These are phyloP conservation scores for Ceratocystis harringtonii DNA, from an alignment of 2,329 filamentous ascomycete species.

Conservation along the genomic window DNA sequence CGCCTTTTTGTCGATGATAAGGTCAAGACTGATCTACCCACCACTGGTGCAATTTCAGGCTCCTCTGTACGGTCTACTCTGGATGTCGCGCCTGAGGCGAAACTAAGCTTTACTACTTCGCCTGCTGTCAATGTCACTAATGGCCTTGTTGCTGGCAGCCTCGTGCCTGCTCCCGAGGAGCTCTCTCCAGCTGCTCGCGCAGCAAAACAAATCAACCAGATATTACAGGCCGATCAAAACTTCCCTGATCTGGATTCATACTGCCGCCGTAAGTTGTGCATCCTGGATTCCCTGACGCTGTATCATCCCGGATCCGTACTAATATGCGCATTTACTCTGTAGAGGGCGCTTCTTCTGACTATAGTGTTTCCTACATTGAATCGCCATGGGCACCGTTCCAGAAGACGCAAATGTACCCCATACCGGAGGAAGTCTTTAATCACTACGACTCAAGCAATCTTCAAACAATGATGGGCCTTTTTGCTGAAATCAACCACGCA, in stretches of 20 bases:
- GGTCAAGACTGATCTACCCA: neutral
- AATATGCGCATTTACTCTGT: conserved; percentile 22
- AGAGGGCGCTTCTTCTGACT: conserved; percentile 87
- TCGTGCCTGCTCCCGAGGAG: conserved; percentile 24
- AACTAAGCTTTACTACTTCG: conserved; percentile 11
- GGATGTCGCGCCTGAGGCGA: conserved; percentile 17
- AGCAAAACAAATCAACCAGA: conserved; percentile 67
- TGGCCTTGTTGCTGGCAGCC: conserved; percentile 12
- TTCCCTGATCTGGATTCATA: conserved; percentile 86
- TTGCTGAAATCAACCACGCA: conserved; percentile 85
- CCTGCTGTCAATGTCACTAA: conserved; percentile 10
- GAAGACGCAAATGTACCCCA: conserved; percentile 69
- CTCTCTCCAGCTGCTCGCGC: conserved; percentile 63
- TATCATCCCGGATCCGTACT: conserved; percentile 5
- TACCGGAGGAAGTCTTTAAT: conserved; percentile 82
- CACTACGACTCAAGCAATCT: conserved; percentile 81
- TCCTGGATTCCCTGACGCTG: neutral
- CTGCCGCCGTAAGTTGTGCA: conserved; percentile 55
- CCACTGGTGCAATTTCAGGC: neutral
- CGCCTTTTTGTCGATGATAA: conserved; percentile 32
- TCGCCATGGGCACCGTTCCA: conserved; percentile 79
- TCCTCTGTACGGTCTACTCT: neutral
- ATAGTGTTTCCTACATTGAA: conserved; percentile 57
- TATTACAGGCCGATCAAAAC: conserved; percentile 57
- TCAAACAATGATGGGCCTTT: conserved; percentile 85